These are phyloP conservation scores for Rhizomucor pusillus DNA, from an alignment of 371 early-diverging fungal species.

Conservation along the genomic window DNA sequence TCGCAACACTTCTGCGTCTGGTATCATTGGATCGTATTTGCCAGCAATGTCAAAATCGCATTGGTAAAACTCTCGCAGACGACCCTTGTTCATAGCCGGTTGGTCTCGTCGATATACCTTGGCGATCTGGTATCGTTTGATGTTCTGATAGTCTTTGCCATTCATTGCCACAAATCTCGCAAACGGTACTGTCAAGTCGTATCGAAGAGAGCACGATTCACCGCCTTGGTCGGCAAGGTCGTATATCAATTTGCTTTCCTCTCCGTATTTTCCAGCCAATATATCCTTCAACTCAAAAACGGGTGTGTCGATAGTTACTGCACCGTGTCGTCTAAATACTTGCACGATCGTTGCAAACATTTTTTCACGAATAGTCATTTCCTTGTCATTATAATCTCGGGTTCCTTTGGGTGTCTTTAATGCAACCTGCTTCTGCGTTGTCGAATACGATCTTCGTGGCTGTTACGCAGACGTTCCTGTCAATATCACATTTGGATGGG, in stretches of 20 bases:
- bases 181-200: constrained; percentile 99
- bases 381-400: constrained; percentile 90
- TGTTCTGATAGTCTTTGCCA: constrained; percentile 73
- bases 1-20: constrained; percentile 93
- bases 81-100: constrained; percentile 98
- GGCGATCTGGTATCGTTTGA: constrained; percentile 99
- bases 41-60: constrained; percentile 99
- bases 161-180: constrained; percentile 97
- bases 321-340: constrained; percentile 95
- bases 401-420: constrained; percentile 58
- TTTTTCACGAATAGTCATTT: constrained; percentile 90
- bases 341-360: constrained; percentile 82
- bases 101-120: constrained; percentile 99
- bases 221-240: constrained; percentile 99
- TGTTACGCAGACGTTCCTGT: too few relatives aligned
- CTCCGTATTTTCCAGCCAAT: constrained; percentile 98
- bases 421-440: not conserved
- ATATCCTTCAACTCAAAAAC: constrained; percentile 98
- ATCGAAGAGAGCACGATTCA: constrained; percentile 95
- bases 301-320: constrained; percentile 99
- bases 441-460: too few relatives aligned
- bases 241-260: constrained; percentile 99
- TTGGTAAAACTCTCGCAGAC: constrained; percentile 99
- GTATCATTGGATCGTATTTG: constrained; percentile 91
- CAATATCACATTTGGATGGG: too few relatives aligned